Base-by-base conservation (phyloP, 2,329 filamentous ascomycete species). In the Malbranchea zuffiana region DNA sequence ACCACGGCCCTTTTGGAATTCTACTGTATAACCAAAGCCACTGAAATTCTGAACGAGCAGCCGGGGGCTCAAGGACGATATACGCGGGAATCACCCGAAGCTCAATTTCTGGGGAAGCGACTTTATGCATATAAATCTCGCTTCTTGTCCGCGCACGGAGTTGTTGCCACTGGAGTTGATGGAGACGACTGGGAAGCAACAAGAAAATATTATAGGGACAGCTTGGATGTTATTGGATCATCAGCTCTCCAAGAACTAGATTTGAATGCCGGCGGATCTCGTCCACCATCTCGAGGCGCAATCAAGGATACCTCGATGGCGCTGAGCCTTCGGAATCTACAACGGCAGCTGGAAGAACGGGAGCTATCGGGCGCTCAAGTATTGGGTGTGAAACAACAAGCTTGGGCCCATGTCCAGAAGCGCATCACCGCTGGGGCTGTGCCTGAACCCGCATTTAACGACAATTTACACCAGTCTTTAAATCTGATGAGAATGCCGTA, bases 1-100 rank as follows among this genome's bases (percentile, higher is more conserved):
- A 63, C 63, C 11, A 51, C 60, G 10, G 60, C 63, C 1, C 47
- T 67, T 10, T 50, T 67, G 3, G 63, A 66, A 38, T 65, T 64
- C 39, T 66, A 62, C 42, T 65, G 61, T 32, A 46, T 59, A 10
- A 62, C 48, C 23, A 56, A 59, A 37, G 63, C 63, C n/a, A 56
- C 57, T 15, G 63, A 66, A 28, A 53, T 64, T 32, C 52, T 67
- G 24, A 67, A 66, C 48, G 51, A 53, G 6, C 54, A 61, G 21
- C 41, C 51, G 18, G 56, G 59, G 21, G 57, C 52, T 10, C 47
- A 46, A 15, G 49, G 48, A 34, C 47, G 42, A 12, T 65, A 56
- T 48, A 61, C 56, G 17, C 59, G 57, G 6, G 52, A 63, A 5
- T 65, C 59, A 5, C 57, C 62, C 3, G 63, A 66, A 42, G 59